Base-by-base conservation (phyloP, 2,329 filamentous ascomycete genomes). In the Trichoderma hamatum region DNA sequence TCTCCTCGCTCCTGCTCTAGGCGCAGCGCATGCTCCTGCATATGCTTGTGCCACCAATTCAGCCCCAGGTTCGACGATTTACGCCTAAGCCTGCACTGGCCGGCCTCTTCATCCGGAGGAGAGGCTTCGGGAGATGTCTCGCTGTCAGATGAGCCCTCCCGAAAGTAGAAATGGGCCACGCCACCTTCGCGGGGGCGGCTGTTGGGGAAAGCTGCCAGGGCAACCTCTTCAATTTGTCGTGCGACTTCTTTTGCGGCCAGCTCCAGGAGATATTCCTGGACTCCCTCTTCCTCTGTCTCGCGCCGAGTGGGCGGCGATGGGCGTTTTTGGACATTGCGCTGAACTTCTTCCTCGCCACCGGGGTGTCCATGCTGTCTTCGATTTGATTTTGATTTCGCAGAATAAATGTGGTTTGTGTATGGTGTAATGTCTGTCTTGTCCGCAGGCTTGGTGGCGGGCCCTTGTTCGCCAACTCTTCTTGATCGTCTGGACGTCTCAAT, bases 191-290 rank as follows among this genome's bases (percentile, higher is more conserved):
- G 86, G 51, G 90, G 85, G 13, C 87, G 86, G 75, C 90, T 92
- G 75, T 90, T 90, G 75, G 91, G 91, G 75, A 93, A 94, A 1
- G 91, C 92, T 49, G 90, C 89, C 76, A 94, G 84, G 59, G 90
- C 92, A 75, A 88, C 85, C 74, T 97, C 92, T 71, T 91, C 89
- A 72, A 97, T 83, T 77, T 95, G 91, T 75, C 90, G 89, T 77
- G 96, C 90, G 10, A 92, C 92, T 75, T 93, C 90, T 75, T 89
- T 90, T 62, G 92, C 92, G 54, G 94, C 92, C 69, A 97, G 83
- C 68, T 92, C 89, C 69, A 97, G 86, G 67, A 97, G 81, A 78
- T 94, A 94, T 46, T 90, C 89, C 63, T 91, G 89, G 73, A 92
- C 91, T 71, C 88, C 86, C 71, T 92, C 92, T 75, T 96, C 92